phyloP scores from a whole-genome alignment of 306 rosid genomes.

The Casuarina glauca region DNA sequence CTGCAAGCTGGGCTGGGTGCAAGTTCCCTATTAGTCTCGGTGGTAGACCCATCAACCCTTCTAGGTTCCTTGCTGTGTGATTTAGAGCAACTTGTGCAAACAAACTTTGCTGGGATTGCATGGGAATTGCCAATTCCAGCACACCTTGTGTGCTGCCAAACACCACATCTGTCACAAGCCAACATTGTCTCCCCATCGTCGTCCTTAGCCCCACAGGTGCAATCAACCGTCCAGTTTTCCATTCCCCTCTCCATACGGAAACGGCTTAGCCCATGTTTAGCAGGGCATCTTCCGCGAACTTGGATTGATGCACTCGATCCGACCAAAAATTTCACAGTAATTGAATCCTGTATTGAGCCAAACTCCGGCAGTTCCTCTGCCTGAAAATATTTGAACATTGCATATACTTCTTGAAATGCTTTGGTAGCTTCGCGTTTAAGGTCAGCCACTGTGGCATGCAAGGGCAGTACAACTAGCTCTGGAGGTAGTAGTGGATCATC shows the following conservation, averaged over 20 bases:
- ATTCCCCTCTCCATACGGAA: conserved; percentile 71
- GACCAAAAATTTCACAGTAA: conserved; percentile 48
- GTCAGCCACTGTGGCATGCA: conserved; percentile 53
- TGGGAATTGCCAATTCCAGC: conserved; percentile 51
- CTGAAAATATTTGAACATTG: conserved; percentile 66
- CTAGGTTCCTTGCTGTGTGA: conserved; percentile 16
- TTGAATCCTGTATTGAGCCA: conserved; percentile 43
- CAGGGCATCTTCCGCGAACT: conserved; percentile 50
- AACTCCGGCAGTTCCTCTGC: conserved; percentile 48
- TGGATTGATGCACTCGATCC: conserved; percentile 48
- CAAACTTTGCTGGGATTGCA: conserved; percentile 51
- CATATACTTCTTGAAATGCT: conserved; percentile 66
- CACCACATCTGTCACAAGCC: conserved; percentile 73
- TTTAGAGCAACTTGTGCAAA: conserved; percentile 35
- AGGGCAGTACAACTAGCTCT: conserved; percentile 54
- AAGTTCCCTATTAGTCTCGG: conserved; percentile 15
- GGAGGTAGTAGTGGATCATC: conserved; percentile 59
- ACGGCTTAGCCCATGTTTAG: conserved; percentile 50
- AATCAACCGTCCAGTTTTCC: conserved; percentile 69
- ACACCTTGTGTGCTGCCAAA: conserved; percentile 80
- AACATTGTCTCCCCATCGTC: conserved; percentile 82
- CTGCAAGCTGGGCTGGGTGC: conserved; percentile 35
- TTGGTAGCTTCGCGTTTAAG: conserved; percentile 47
- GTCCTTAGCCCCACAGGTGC: conserved; percentile 70
- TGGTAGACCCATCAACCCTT: conserved; percentile 3